phyloP scores from a whole-genome alignment of 2,329 filamentous ascomycete genomes.

The Coniochaeta sp. region DNA sequence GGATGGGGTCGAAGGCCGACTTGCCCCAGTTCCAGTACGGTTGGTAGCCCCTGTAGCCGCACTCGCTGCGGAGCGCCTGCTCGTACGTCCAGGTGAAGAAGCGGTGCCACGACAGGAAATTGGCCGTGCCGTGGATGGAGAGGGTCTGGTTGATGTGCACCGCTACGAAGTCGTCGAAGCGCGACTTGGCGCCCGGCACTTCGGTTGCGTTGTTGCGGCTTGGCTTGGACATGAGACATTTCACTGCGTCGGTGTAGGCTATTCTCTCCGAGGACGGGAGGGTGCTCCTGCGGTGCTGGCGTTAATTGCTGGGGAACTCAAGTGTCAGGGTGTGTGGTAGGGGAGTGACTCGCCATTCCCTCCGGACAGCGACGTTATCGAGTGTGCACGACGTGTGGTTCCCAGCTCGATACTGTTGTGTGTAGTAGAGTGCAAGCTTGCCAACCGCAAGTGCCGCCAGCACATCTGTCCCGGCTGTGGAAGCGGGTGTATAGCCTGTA shows the following conservation, averaged over 20 bases:
- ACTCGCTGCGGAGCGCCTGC: conserved; percentile 20
- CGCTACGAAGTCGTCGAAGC: conserved; percentile 21
- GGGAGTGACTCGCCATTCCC: conserved; percentile 18
- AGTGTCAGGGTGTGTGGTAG: neutral
- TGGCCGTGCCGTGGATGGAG: conserved; percentile 12
- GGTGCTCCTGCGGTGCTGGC: conserved; percentile 8
- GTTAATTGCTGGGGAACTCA: neutral
- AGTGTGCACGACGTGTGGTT: conserved; percentile 12
- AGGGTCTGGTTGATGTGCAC: conserved; percentile 17
- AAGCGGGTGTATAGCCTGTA: neutral
- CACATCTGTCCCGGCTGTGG: neutral
- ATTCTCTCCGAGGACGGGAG: conserved; percentile 9
- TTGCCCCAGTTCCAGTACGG: conserved; percentile 37
- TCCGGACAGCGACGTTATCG: conserved; percentile 16
- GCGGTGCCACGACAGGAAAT: conserved; percentile 22
- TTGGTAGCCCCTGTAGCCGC: conserved; percentile 20
- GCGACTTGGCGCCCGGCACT: conserved; percentile 14
- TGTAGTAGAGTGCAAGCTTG: neutral
- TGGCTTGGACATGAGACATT: conserved; percentile 11
- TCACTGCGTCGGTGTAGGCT: conserved; percentile 13
- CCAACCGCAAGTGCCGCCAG: neutral
- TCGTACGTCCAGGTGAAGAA: conserved; percentile 22
- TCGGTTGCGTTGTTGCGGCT: neutral
- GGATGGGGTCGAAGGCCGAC: conserved; percentile 28
- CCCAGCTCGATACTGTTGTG: neutral